Base-by-base conservation (phyloP, 352 stramenopile species). In the Globisporangium middletonii region DNA sequence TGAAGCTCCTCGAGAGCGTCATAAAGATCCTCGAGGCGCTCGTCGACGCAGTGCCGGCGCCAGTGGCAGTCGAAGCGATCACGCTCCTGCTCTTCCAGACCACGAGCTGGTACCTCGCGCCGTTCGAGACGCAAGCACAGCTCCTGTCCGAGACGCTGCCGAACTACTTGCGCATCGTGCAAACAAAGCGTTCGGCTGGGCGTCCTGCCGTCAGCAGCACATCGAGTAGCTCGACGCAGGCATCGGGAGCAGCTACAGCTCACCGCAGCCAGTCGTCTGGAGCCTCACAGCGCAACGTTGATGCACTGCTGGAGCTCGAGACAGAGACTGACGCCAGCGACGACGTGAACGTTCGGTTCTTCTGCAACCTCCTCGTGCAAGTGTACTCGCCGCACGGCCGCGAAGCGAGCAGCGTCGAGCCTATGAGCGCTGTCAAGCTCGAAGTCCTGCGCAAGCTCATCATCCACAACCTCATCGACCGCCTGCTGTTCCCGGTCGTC, bases 21-120 rank as follows among this genome's bases (percentile, higher is more conserved):
- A 71, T 77, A 37, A 77, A 62, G 19, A 80, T 94, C 15, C 55
- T 92, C 19, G 75, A 88, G 57, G 68, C 72, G 7, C 69, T 90
- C 45, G 49, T 80, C n/a, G 60, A 81, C 15, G 62, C 59, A 4
- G 69, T 77, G 16, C 55, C 72, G 33, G 69, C 44, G 16, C 59
- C 75, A 12, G 59, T 71, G 50, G 62, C 69, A 15, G 56, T 72
- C 35, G 67, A 83, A 19, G 79, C 72, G 50, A 79, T 92, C 19
- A 72, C 85, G 35, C 55, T 80, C 1, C 60, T 92, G n/a, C 64
- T 94, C 3, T 90, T 90, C 37, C 77, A 83, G 48, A 92, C 89
- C 42, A 79, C 71, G 15, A 91, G 71, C 44, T 94, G 85, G 85
- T 94, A 91, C 65, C 60, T 86, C 2, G 71, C 79, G 30, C 82